Base-by-base conservation (phyloP, 345 rosid genomes). In the Linum usitatissimum region DNA sequence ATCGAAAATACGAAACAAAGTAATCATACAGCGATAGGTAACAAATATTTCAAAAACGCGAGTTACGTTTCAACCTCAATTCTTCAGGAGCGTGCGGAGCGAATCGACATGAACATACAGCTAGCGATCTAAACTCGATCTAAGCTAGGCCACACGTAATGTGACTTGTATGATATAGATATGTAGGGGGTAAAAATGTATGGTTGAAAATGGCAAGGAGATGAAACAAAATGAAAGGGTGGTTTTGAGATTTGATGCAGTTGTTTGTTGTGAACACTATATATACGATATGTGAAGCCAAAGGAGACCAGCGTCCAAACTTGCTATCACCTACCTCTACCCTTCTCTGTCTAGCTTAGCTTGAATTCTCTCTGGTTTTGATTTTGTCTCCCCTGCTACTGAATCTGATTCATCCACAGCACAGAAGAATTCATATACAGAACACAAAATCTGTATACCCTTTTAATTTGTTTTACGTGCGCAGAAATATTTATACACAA, bases 251-350 rank as follows among this genome's bases (percentile, higher is more conserved):
- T 39, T 66, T 20, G 59, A 34, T 34, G 38, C 8, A 34, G 30
- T 61, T 66, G 70, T 66, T 62, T 59, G 36, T 8, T 48, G 21
- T 57, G 30, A 53, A 34, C 10, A 59, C 64, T 71, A 38, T 64
- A 69, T 55, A 72, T 56, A 53, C 48, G 49, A 18, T 70, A 76
- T 68, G 71, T 64, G 79, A 78, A 75, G 84, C 86, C 91, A 85
- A 77, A 78, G 73, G 66, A 75, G 78, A 71, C 60, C 76, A 68
- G 67, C 69, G 71, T 75, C 73, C 80, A 70, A 69, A 67, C 71
- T 63, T 62, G 49, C 39, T 68, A 75, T 75, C 77, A 76, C 73
- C 86, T 68, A 75, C 79, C 76, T 69, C 65, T 2, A 55, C 45
- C 48, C 48, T 12, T 12, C 48, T 40, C 48, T 12, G 1, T 12